Evolutionary conservation across 805 yeast species (phyloP).

Genomic region (Saturnispora saitoi): DNA sequence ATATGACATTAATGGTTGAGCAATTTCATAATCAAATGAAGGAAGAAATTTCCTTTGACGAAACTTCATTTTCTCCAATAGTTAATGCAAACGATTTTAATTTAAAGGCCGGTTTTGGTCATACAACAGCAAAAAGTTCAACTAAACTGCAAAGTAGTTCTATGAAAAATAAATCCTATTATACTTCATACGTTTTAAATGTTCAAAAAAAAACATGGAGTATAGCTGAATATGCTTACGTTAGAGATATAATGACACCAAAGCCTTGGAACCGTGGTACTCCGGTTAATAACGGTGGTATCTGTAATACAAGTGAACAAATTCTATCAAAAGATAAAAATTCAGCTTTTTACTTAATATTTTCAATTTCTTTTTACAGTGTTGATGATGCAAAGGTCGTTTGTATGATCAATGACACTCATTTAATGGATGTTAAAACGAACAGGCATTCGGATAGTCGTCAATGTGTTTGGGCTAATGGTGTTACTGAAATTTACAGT

Average conservation of each 20-base stretch:
- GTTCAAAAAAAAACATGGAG: constrained; percentile 19
- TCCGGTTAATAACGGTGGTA: not conserved
- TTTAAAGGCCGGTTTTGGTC: not conserved
- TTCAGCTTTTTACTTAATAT: not conserved
- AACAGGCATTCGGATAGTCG: not conserved
- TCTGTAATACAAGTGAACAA: not conserved
- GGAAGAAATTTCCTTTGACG: constrained; percentile 1
- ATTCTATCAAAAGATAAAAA: not conserved
- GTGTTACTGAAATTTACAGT: constrained; percentile 11
- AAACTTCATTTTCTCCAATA: not conserved
- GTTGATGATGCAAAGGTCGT: constrained; percentile 9
- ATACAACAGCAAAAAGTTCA: not conserved
- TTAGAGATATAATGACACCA: not conserved
- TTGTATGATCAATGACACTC: constrained; percentile 8
- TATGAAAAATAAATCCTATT: not conserved
- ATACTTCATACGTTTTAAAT: constrained; percentile 14
- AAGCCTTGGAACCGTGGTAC: not conserved
- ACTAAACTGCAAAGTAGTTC: not conserved
- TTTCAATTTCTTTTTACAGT: constrained; percentile 4
- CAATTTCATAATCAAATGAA: constrained; percentile 1
- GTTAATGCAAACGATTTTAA: not conserved
- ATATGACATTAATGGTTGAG: not conserved
- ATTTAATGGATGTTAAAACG: constrained; percentile 9
- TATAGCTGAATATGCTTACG: constrained; percentile 10
- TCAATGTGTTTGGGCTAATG: constrained; percentile 11